These are phyloP conservation scores for Suillus subluteus DNA, from an alignment of 768 basidiomycete species.

Conservation along the genomic window DNA sequence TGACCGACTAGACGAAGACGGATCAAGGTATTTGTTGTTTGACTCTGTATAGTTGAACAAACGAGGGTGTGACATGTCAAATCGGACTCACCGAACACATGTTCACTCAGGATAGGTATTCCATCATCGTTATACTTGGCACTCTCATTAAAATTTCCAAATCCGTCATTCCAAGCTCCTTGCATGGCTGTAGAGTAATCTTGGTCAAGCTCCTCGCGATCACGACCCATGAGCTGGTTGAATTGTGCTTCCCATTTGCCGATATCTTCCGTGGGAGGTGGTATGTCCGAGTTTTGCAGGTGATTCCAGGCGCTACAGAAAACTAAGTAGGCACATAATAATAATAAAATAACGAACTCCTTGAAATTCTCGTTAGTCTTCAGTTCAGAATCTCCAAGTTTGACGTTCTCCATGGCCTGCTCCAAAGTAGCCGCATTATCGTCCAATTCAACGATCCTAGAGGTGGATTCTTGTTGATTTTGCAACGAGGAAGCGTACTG, in stretches of 20 bases:
- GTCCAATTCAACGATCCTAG: conserved; percentile 57
- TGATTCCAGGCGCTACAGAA: conserved; percentile 61
- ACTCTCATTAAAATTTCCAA: conserved; percentile 46
- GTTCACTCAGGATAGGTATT: conserved; percentile 70
- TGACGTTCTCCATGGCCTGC: conserved; percentile 39
- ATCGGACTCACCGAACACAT: conserved; percentile 70
- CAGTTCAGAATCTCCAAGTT: conserved; percentile 35
- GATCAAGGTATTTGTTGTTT: conserved; percentile 71
- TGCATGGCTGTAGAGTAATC: conserved; percentile 69
- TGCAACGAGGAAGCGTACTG: conserved; percentile 60
- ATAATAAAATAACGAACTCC: conserved; percentile 44
- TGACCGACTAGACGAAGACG: conserved; percentile 49
- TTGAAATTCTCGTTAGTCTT: conserved; percentile 48
- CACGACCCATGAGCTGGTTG: conserved; percentile 71
- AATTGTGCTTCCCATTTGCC: conserved; percentile 86
- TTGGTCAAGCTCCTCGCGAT: conserved; percentile 66
- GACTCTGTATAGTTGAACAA: conserved; percentile 48
- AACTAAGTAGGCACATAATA: conserved; percentile 10
- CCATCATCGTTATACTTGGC: conserved; percentile 70
- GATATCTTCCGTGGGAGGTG: conserved; percentile 63
- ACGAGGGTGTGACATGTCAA: background rate
- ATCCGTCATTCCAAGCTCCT: conserved; percentile 62
- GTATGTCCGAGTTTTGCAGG: conserved; percentile 58
- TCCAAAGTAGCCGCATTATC: conserved; percentile 44
- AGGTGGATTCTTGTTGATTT: conserved; percentile 43